Base-by-base conservation (phyloP, 108 stramenopile genomes). In the Pseudonitzschia multiseries region DNA sequence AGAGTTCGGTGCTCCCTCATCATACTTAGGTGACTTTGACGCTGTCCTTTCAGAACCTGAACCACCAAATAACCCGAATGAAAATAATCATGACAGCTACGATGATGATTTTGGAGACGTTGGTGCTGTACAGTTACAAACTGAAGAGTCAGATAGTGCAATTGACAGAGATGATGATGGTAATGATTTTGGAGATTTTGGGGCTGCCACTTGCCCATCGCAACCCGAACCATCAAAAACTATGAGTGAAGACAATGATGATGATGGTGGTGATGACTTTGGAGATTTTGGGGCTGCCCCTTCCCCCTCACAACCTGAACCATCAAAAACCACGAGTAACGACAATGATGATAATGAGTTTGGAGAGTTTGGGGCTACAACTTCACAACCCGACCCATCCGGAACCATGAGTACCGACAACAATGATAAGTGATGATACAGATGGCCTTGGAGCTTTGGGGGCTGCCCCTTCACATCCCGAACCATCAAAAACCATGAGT, bases 41-140 rank as follows among this genome's bases (percentile, higher is more conserved):
- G 68, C 42, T 26, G 46, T 14, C 17, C 54, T 22, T 2, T 56
- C 54, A 20, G 4, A 52, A 52, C 52, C 52, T 52, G 52, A 52
- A 52, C 17, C 18, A 15, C 18, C 28, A 0, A 61, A 8, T 31
- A 33, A 14, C 29, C 0, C 0, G 14, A 36, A 31, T 33, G 15
- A 62, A 5, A 28, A 40, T 17, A 20, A 40, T 21, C 14, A 33
- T 12, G 61, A 62, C 5, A 20, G 29, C 26, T 0, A 69, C 8
- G 66, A 29, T 44, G 68, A 69, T 63, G 78, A 73, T 53, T 73
- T 79, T 41, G 78, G 72, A 42, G 78, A 73, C n/a, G 68, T 78
- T 43, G 77, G 36, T 56, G 64, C 63, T 21, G 70, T 70, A 8
- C 57, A 65, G 33, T 36, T 26, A 12, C 26, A 50, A 46, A 15